Evolutionary conservation across 1,139 yeast genomes (phyloP).

Genomic region (Debaryomyces coudertii): DNA sequence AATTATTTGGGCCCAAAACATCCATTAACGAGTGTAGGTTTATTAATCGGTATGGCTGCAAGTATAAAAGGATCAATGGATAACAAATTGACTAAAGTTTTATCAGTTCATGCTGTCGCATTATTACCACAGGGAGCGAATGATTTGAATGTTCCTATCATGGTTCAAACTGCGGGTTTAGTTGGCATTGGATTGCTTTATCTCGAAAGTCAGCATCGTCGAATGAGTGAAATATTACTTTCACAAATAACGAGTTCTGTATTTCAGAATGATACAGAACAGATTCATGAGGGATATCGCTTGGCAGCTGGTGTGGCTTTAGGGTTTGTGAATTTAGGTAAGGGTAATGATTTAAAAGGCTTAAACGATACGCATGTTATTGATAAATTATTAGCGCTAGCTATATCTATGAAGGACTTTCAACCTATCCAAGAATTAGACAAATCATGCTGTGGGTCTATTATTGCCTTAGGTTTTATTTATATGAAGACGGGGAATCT

Average conservation of each 20-base stretch:
- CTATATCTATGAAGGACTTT: slow-evolving; percentile 66
- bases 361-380: slow-evolving; percentile 70
- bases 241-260: slow-evolving; percentile 65
- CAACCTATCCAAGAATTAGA: slow-evolving; percentile 69
- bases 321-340: slow-evolving; percentile 85
- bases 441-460: slow-evolving; percentile 80
- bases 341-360: slow-evolving; percentile 66
- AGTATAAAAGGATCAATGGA: slow-evolving; percentile 85
- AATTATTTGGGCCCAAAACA: slow-evolving; percentile 92
- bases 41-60: slow-evolving; percentile 91
- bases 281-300: slow-evolving; percentile 80
- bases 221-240: slow-evolving; percentile 82
- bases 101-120: slow-evolving; percentile 93
- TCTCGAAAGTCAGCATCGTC: slow-evolving; percentile 74
- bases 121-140: slow-evolving; percentile 88
- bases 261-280: slow-evolving; percentile 56
- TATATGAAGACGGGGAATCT: slow-evolving; percentile 68
- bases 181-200: slow-evolving; percentile 88
- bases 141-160: slow-evolving; percentile 79
- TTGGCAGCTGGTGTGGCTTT: slow-evolving; percentile 87
- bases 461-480: slow-evolving; percentile 74
- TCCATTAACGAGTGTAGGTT: slow-evolving; percentile 80
- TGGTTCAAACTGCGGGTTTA: slow-evolving; percentile 90
- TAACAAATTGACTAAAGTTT: slow-evolving; percentile 81
- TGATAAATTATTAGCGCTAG: slow-evolving; percentile 64